Percentiles rank a stretch among this genome's conserved stretches.
phyloP scores from a whole-genome alignment of 441 rosid genomes.

The Euphorbia celastroides region DNA sequence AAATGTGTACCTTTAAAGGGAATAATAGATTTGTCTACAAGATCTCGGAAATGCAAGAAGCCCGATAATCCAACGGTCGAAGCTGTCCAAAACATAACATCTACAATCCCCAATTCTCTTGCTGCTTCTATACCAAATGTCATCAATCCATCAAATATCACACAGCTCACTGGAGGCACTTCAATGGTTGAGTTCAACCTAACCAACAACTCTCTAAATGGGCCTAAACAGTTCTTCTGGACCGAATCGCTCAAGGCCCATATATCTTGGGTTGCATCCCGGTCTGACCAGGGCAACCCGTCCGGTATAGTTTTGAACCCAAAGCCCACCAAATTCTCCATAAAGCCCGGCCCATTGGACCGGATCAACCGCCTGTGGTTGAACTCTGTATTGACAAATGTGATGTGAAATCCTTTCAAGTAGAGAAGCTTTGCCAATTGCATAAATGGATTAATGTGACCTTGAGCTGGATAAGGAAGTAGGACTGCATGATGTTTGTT shows the following conservation, averaged over 20 bases:
- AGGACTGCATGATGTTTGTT: conserved; percentile 21
- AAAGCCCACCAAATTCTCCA: not conserved
- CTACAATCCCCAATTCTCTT: not conserved
- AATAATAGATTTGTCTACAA: not conserved
- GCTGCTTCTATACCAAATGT: not conserved
- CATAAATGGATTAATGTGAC: conserved; percentile 32
- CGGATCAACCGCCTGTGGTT: conserved; percentile 4
- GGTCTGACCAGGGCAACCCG: not conserved
- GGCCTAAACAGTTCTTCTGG: not conserved
- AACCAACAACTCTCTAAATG: not conserved
- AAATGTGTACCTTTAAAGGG: not conserved
- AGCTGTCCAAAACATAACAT: not conserved
- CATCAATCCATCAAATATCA: not conserved
- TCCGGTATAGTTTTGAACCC: not conserved
- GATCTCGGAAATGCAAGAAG: not conserved
- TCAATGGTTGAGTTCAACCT: not conserved
- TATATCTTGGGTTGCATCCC: conserved; percentile 8
- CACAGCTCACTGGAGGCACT: not conserved
- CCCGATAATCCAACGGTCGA: not conserved
- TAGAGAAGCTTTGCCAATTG: conserved; percentile 27
- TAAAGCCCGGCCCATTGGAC: conserved; percentile 11
- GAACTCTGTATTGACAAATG: conserved; percentile 19
- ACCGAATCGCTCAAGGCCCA: conserved; percentile 8
- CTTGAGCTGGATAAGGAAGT: conserved; percentile 30
- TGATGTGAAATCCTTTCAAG: conserved; percentile 18